Conservation (phyloP, 2,329 filamentous ascomycete species). For the Neofusicoccum kwambonambiense region DNA sequence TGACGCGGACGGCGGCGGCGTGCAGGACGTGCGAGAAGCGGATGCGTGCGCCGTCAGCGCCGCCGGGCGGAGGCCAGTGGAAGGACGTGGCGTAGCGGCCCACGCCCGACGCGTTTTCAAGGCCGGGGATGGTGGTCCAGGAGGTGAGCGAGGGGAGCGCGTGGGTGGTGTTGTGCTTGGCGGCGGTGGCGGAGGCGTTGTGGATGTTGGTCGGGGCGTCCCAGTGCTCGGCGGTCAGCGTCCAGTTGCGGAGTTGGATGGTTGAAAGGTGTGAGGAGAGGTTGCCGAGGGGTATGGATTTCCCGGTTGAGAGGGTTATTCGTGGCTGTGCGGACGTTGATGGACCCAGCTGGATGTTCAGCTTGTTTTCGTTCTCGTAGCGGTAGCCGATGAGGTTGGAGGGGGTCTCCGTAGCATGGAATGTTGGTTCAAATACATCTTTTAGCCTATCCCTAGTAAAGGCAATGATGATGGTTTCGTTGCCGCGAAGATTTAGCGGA, state of each 20-base stretch:
- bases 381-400: not conserved
- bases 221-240: not conserved
- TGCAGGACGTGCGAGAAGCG: not conserved
- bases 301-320: not conserved
- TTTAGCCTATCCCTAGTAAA: not conserved
- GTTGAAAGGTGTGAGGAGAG: too few relatives aligned
- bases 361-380: not conserved
- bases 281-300: not conserved
- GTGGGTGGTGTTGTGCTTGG: not conserved
- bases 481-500: not conserved
- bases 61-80: not conserved
- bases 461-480: not conserved
- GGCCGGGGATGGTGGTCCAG: not conserved
- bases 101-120: not conserved
- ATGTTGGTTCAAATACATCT: not conserved
- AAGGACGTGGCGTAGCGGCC: not conserved
- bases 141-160: not conserved
- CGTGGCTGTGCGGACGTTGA: not conserved
- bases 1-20: not conserved
- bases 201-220: not conserved
- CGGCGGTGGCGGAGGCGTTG: not conserved
- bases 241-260: not conserved
- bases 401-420: not conserved
- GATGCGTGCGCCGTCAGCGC: not conserved
- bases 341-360: not conserved